A percentile compares a stretch with the other conserved stretches of the same genome.
Conservation (phyloP, 2,329 filamentous ascomycete species). For the Aaosphaeria arxii region DNA sequence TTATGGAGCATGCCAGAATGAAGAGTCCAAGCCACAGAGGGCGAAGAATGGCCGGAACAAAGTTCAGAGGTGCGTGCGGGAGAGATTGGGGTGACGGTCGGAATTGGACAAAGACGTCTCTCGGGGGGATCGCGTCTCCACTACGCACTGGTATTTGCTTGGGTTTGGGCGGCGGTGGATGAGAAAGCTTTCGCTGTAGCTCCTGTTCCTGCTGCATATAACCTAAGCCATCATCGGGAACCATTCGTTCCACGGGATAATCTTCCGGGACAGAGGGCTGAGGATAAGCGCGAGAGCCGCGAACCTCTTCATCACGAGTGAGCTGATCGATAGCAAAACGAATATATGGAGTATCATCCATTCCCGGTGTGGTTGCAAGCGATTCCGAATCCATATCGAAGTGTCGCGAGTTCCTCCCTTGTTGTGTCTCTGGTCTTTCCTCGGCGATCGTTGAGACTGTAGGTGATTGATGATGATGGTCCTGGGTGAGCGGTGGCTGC, state of each 20-base stretch:
- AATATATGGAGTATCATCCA: constrained; percentile 85
- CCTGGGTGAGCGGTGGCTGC: constrained; percentile 10
- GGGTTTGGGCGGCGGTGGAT: constrained; percentile 5
- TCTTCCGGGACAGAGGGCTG: constrained; percentile 28
- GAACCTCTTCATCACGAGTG: constrained; percentile 67
- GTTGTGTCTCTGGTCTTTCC: constrained; percentile 25
- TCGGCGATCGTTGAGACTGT: constrained; percentile 32
- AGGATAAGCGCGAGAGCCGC: constrained; percentile 51
- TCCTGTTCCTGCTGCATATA: constrained; percentile 33
- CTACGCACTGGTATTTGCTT: constrained; percentile 4
- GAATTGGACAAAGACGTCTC: constrained; percentile 49
- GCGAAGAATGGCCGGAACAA: constrained; percentile 69
- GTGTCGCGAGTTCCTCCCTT: constrained; percentile 15
- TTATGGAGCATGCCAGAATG: constrained; percentile 61
- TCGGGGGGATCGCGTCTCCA: constrained; percentile 7
- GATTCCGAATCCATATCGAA: constrained; percentile 30
- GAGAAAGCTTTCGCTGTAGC: constrained; percentile 26
- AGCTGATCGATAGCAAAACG: constrained; percentile 87
- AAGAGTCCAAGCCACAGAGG: constrained; percentile 61
- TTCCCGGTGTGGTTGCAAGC: constrained; percentile 56
- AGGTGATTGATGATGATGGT: constrained; percentile 12
- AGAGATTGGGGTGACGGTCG: constrained; percentile 43
- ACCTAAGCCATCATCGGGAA: constrained; percentile 40
- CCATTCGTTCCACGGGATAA: constrained; percentile 51
- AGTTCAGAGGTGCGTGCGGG: constrained; percentile 55